Evolutionary conservation across 495 filamentous ascomycete genomes (phyloP), one percentile per base, ranked within the genome.

Genomic region (Cercophora sp.): DNA sequence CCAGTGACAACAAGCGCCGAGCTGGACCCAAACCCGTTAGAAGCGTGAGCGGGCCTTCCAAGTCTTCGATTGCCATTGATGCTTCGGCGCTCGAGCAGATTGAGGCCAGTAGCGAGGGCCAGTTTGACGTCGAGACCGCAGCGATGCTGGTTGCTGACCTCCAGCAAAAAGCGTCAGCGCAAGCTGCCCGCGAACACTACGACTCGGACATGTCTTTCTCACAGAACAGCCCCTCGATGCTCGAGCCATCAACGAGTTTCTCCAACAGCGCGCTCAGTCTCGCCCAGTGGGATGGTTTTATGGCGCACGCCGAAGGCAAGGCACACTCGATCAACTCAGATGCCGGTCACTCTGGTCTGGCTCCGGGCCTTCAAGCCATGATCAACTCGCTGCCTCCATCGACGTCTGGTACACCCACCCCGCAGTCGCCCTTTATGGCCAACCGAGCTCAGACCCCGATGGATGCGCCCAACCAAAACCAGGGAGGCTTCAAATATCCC

Each of bases 61-160:
- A 95, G 76, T 81, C 86, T 40, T 80, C 87, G 23, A 84, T 93
- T 64, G 85, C 85, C 52, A 81, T 96, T 64, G 93, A 97, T 62
- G 82, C 90, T 20, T 85, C 89, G 25, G 86, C 90, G 26, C 75
- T 97, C 62, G 93, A 97, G 74, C 91, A 96, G 69, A 89, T 96
- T 54, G 91, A 96, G 72, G 89, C 87, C 56, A 89, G 85, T 74
- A 89, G 84, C 73, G 93, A 98, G 69, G 90, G 88, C 69, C 88
- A 93, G 79, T 88, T 95, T 67, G 92, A 96, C 75, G 84, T 96
- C 70, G 93, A 98, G 81, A 92, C 91, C 65, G 93, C 93, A 63
- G 93, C 94, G 58, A 96, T 96, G 88, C 84, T 98, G 77, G 93
- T 98, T 80, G 93, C 94, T 66, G 89, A 97, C 73, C 86, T 97